Evolutionary conservation across 768 basidiomycete species (phyloP).

Genomic region (Dacryopinax primogenitus): DNA sequence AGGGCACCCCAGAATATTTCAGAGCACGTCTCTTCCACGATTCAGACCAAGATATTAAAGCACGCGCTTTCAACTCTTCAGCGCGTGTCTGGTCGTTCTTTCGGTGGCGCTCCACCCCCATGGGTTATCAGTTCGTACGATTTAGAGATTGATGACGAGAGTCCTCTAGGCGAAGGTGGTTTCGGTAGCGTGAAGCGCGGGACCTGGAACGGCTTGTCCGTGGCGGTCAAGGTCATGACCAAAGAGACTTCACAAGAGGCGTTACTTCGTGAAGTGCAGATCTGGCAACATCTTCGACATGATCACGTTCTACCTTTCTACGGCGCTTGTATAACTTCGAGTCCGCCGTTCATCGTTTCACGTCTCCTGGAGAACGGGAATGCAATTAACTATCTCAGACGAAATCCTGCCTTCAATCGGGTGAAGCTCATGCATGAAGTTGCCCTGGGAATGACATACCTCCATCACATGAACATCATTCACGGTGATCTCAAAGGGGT

Average conservation of each 20-base stretch:
- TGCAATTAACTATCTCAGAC: not conserved
- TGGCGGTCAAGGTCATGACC: not conserved
- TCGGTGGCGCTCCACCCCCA: not conserved
- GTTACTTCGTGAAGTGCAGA: not conserved
- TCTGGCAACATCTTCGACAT: not conserved
- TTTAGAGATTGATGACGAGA: not conserved
- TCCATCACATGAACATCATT: conserved; percentile 7
- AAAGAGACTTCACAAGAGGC: conserved; percentile 2
- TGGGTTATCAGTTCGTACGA: conserved; percentile 7
- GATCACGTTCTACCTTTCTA: conserved; percentile 1
- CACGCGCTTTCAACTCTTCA: not conserved
- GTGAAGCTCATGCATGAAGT: conserved; percentile 3
- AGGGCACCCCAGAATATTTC: not conserved
- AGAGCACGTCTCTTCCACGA: not conserved
- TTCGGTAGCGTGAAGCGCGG: not conserved
- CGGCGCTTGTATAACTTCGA: not conserved
- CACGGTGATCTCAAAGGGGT: conserved; percentile 6
- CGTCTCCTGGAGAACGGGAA: conserved; percentile 1
- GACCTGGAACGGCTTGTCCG: not conserved
- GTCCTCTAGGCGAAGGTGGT: not conserved
- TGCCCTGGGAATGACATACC: not conserved
- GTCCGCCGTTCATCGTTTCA: not conserved
- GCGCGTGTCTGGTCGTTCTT: not conserved
- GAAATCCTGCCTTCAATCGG: not conserved
- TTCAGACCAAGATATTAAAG: not conserved